These are phyloP conservation scores for Ustilago lituana DNA, from an alignment of 1,284 basidiomycete species.

Conservation along the genomic window DNA sequence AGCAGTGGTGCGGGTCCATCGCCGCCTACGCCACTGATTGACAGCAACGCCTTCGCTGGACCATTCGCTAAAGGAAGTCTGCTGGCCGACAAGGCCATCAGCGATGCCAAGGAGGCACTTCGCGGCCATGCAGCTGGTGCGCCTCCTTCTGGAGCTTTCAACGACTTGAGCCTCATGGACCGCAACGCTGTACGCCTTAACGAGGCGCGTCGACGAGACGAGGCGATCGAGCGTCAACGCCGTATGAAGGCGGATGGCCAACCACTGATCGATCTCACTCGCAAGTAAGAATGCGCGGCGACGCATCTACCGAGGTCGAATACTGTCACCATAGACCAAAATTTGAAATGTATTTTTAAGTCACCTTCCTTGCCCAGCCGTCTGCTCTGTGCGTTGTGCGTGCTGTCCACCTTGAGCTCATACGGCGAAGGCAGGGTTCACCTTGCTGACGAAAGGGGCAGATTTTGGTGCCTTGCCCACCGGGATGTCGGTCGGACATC, in stretches of 20 bases:
- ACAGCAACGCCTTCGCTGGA: conserved; percentile 46
- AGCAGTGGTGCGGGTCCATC: conserved; percentile 7
- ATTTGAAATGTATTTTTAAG: conserved; percentile 8
- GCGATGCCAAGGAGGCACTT: conserved; percentile 43
- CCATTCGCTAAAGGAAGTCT: conserved; percentile 58
- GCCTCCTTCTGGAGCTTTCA: conserved; percentile 18
- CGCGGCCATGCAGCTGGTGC: conserved; percentile 21
- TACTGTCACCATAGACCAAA: conserved; percentile 1
- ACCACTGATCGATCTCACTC: conserved; percentile 42
- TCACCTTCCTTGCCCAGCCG: not conserved
- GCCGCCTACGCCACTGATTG: conserved; percentile 43
- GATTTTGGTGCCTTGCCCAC: too few species aligned
- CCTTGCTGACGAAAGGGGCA: conserved; percentile 46
- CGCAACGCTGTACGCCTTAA: conserved; percentile 22
- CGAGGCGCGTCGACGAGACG: conserved; percentile 37
- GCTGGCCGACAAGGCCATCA: conserved; percentile 52
- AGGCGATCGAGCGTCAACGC: conserved; percentile 38
- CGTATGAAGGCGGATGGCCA: conserved; percentile 40
- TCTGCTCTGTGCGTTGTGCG: too few species aligned
- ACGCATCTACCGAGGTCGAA: too few species aligned
- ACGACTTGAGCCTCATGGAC: conserved; percentile 41
- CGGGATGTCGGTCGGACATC: too few species aligned
- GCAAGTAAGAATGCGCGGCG: conserved; percentile 12
- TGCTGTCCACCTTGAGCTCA: too few species aligned
- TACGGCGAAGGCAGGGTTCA: conserved; percentile 44